These are phyloP conservation scores for Incumbomyces lentus DNA, from an alignment of 2,329 filamentous ascomycete species.

Conservation along the genomic window DNA sequence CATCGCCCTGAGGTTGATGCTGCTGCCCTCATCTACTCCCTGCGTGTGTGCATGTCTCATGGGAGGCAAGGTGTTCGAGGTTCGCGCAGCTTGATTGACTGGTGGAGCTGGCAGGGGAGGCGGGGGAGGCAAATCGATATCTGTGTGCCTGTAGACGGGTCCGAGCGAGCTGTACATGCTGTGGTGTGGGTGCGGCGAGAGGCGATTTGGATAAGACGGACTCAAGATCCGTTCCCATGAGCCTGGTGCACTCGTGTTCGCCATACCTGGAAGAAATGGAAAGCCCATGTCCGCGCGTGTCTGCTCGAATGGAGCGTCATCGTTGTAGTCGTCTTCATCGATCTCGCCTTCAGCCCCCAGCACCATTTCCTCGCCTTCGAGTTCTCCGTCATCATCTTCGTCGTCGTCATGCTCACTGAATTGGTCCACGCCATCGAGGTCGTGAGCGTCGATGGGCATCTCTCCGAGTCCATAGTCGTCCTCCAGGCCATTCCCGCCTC, in stretches of 20 bases:
- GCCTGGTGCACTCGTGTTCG: slow-evolving; percentile 1
- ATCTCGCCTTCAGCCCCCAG: slow-evolving; percentile 2
- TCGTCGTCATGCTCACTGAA: slow-evolving; percentile 14
- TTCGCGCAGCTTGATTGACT: slow-evolving; percentile 23
- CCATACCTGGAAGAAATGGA: neutral
- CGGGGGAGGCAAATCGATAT: slow-evolving; percentile 1
- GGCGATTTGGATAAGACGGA: slow-evolving; percentile 4
- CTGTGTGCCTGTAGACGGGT: neutral
- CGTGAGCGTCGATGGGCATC: slow-evolving; percentile 7
- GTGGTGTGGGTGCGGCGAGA: slow-evolving; percentile 20
- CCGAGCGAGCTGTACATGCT: neutral
- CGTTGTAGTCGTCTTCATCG: neutral
- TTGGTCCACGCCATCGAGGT: slow-evolving; percentile 12
- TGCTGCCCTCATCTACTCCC: slow-evolving; percentile 1
- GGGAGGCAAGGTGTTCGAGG: slow-evolving; percentile 25
- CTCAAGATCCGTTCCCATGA: slow-evolving; percentile 3
- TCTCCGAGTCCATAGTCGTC: slow-evolving; percentile 19
- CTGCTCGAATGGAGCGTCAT: neutral
- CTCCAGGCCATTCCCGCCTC: slow-evolving; percentile 7
- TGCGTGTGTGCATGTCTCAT: slow-evolving; percentile 24
- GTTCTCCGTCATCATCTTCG: slow-evolving; percentile 14
- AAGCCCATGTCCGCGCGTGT: slow-evolving; percentile 5
- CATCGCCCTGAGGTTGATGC: slow-evolving; percentile 29
- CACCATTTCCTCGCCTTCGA: slow-evolving; percentile 8
- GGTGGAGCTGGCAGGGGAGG: slow-evolving; percentile 1